Evolutionary conservation across 139 green algal genomes (phyloP).

Genomic region (Closterium sp.): DNA sequence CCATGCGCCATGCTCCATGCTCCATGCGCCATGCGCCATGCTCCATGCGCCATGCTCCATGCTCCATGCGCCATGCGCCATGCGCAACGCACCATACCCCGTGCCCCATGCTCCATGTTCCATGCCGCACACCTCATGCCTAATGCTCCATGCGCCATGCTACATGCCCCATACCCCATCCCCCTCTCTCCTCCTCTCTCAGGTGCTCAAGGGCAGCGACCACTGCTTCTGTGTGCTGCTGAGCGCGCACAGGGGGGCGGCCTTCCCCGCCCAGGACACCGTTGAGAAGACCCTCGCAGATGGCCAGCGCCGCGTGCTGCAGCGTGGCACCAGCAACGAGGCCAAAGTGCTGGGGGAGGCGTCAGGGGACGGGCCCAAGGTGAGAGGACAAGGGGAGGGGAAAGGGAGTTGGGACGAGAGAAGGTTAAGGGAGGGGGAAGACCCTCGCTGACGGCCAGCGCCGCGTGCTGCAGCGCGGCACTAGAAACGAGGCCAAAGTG

Average conservation of each 20-base stretch:
- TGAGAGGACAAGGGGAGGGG: background rate
- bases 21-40: background rate
- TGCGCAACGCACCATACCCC: background rate
- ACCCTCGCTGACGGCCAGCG: no score
- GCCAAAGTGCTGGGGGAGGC: conserved; percentile 16
- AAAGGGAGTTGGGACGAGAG: no score
- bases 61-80: background rate
- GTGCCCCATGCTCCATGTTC: background rate
- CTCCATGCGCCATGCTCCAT: background rate
- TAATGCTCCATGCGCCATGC: background rate
- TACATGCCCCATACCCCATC: background rate
- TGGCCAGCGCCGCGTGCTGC: background rate
- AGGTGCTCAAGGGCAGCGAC: conserved; percentile 54
- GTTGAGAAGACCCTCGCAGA: background rate
- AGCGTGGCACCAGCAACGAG: conserved; percentile 7
- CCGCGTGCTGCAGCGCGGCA: no score
- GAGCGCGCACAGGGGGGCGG: conserved; percentile 46
- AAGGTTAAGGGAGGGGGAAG: no score
- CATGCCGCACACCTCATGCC: background rate
- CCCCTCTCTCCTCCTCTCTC: background rate
- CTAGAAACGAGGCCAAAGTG: no score
- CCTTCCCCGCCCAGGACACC: conserved; percentile 29
- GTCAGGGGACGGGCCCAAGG: background rate
- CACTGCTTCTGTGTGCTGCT: conserved; percentile 69
- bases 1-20: background rate